phyloP scores from a whole-genome alignment of 2,329 filamentous ascomycete genomes.

The Fusarium incarnatum region DNA sequence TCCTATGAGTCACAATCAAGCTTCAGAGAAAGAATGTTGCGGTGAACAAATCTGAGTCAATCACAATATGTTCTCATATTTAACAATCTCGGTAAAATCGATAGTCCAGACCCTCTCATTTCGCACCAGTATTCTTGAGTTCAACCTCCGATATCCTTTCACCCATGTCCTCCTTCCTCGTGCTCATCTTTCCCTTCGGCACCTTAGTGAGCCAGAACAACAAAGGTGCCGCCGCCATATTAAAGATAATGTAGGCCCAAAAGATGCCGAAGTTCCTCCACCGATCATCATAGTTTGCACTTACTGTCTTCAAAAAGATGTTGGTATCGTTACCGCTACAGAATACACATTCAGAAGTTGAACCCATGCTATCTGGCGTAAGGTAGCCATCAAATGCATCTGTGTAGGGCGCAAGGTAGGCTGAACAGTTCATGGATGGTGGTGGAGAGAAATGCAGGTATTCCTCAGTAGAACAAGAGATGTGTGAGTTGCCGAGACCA shows the following conservation, averaged over 20 bases:
- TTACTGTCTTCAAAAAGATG: constrained; percentile 59
- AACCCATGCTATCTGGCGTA: constrained; percentile 58
- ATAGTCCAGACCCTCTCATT: background rate
- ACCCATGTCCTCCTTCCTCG: constrained; percentile 24
- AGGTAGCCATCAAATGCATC: constrained; percentile 64
- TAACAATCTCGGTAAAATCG: background rate
- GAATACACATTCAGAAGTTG: constrained; percentile 61
- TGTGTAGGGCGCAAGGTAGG: constrained; percentile 69
- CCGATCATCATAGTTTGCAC: constrained; percentile 66
- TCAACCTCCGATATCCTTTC: background rate
- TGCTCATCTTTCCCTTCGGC: constrained; percentile 56
- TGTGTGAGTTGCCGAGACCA: constrained; percentile 73
- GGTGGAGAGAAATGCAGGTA: constrained; percentile 74
- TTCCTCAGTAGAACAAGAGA: constrained; percentile 78
- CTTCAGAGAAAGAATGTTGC: background rate
- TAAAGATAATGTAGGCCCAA: constrained; percentile 70
- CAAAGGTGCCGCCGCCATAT: constrained; percentile 64
- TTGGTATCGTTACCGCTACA: constrained; percentile 66
- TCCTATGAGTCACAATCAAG: background rate
- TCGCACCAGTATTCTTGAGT: background rate
- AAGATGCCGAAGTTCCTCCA: constrained; percentile 78
- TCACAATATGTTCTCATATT: background rate
- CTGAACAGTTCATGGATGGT: constrained; percentile 65
- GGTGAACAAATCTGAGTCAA: background rate
- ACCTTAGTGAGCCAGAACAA: constrained; percentile 68